These are phyloP conservation scores for Xylaria sp. DNA, from an alignment of 2,329 filamentous ascomycete genomes.

Conservation along the genomic window DNA sequence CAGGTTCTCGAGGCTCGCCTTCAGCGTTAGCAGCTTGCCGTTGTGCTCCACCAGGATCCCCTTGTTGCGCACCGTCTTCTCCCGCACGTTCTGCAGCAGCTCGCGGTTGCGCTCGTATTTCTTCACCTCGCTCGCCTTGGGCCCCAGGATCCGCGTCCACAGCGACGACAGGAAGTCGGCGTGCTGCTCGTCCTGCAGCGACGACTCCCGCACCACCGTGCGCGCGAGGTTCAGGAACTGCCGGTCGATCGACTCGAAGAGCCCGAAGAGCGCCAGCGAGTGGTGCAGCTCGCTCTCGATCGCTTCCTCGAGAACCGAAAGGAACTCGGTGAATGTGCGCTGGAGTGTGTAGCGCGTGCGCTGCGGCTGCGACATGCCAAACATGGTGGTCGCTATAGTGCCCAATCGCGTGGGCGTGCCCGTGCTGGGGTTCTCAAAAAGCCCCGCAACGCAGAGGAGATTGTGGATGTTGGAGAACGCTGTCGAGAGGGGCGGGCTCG, in stretches of 20 bases:
- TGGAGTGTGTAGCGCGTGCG: slow-evolving; percentile 79
- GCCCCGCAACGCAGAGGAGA: slow-evolving; percentile 66
- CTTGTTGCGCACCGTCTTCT: slow-evolving; percentile 86
- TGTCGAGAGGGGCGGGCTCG: slow-evolving; percentile 66
- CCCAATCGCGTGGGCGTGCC: slow-evolving; percentile 70
- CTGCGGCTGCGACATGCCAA: slow-evolving; percentile 81
- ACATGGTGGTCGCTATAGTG: slow-evolving; percentile 68
- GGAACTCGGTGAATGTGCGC: slow-evolving; percentile 85
- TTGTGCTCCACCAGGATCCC: slow-evolving; percentile 85
- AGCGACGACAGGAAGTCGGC: slow-evolving; percentile 80
- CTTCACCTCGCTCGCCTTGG: slow-evolving; percentile 72
- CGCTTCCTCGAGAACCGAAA: slow-evolving; percentile 84
- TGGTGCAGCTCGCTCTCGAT: slow-evolving; percentile 84
- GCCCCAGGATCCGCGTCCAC: slow-evolving; percentile 83
- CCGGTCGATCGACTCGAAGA: slow-evolving; percentile 90
- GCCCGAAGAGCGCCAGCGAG: slow-evolving; percentile 76
- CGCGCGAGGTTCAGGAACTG: slow-evolving; percentile 89
- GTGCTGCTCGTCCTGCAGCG: slow-evolving; percentile 78
- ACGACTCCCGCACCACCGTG: slow-evolving; percentile 80
- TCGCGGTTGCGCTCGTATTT: slow-evolving; percentile 92
- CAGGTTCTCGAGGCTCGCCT: slow-evolving; percentile 84
- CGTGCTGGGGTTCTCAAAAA: slow-evolving; percentile 56
- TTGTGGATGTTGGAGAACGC: slow-evolving; percentile 84
- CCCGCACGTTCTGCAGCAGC: slow-evolving; percentile 76
- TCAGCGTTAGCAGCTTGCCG: slow-evolving; percentile 77